Base-by-base conservation (phyloP, 2,329 filamentous ascomycete genomes). In the Xylariaceae sp. region DNA sequence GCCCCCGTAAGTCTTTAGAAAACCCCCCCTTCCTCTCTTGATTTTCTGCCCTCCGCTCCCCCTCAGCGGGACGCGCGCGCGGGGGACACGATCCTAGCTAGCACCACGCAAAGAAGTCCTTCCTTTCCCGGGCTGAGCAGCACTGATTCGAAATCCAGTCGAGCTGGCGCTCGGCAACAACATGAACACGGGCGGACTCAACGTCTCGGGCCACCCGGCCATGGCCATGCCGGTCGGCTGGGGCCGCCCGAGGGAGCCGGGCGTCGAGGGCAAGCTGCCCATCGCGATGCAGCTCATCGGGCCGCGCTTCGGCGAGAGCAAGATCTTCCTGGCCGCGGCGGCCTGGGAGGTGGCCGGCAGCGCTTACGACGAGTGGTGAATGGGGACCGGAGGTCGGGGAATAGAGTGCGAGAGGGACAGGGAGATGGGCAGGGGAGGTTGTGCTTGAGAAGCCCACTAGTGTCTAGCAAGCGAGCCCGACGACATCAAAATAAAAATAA, bases 181-280 rank as follows among this genome's bases (percentile, higher is more conserved):
- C 7, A 51, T 59, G 37, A 69, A 66, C 34, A 64, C 67, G 1
- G 58, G 56, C 19, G 58, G 61, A 3, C 71, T 72, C 45, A 70
- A 72, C 51, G 47, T 64, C 5, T 70, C 67, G 2, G 68, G 67
- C 0, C 67, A 72, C 51, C 67, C 67, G 4, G 68, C 58, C 0
- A 47, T 72, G 47, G 61, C 55, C 23, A 63, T 73, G 37, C 68
- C 68, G 5, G 60, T 59, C 22, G 50, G 64, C 15, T 58, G 52
- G 52, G 52, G 6, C n/a, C 24, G 24, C 12, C 6, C 24, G n/a
- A 15, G 41, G 0, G 36, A 28, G 2, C 47, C 37, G 3, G 37
- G 33, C 12, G 42, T 39, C 1, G 29, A 34, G 10, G 44, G 38
- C n/a, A 52, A 42, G 32, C 30, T 57, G 28, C 55, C 56, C 1